A percentile compares a stretch with the other conserved stretches of the same genome.
Evolutionary conservation across 1,284 basidiomycete species (phyloP).

Genomic region (Puccinia horiana): DNA sequence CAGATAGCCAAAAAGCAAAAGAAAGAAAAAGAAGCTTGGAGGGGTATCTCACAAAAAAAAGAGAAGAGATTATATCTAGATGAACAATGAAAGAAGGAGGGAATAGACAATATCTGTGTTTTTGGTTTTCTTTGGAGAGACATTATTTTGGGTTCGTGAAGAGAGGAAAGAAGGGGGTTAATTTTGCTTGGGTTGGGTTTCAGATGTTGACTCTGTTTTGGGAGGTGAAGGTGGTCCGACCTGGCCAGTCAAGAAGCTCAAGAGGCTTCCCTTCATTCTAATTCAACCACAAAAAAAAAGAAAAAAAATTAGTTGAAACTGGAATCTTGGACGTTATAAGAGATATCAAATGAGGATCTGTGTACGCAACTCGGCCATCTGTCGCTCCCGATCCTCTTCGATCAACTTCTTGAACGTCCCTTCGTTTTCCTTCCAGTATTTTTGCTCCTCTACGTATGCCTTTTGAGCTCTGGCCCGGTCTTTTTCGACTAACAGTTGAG

Average conservation of each 20-base stretch:
- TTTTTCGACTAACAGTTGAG: constrained; percentile 78
- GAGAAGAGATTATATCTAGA: not conserved
- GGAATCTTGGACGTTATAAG: constrained; percentile 47
- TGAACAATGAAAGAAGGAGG: not conserved
- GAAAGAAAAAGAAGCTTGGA: not conserved
- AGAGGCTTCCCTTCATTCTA: constrained; percentile 59
- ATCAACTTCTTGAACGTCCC: constrained; percentile 75
- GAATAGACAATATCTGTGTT: not conserved
- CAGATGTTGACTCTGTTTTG: not conserved
- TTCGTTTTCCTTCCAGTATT: constrained; percentile 79
- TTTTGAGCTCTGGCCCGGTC: constrained; percentile 83
- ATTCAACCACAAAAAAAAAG: constrained; percentile 20
- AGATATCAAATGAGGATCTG: constrained; percentile 54
- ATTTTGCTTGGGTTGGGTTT: not conserved
- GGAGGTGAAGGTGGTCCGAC: constrained; percentile 49
- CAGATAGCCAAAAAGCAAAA: not conserved
- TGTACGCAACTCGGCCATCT: constrained; percentile 63
- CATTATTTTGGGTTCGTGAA: not conserved
- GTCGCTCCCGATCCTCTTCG: constrained; percentile 78
- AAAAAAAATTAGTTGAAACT: constrained; percentile 17
- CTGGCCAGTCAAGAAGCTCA: constrained; percentile 60
- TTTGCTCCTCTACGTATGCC: constrained; percentile 81
- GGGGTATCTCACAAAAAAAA: not conserved
- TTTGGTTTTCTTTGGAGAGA: not conserved
- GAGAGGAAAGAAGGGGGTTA: not conserved